Base-by-base conservation (phyloP, 768 basidiomycete species). In the Heimioporus sp. region DNA sequence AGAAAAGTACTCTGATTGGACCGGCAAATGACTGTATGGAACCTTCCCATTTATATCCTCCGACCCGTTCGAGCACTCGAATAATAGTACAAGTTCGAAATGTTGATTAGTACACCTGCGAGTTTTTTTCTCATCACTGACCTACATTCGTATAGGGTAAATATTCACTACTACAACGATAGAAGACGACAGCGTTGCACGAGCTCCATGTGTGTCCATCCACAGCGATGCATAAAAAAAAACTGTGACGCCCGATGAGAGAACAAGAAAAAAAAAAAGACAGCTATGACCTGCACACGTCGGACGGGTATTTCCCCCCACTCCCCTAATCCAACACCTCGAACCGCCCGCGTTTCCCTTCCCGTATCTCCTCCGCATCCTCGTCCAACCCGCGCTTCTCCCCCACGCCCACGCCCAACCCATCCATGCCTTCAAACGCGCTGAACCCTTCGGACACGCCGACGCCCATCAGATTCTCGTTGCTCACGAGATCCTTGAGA, bases 401-500 rank as follows among this genome's bases (percentile, higher is more conserved):
- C 2, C 56, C 69, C 54, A 65, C 58, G 8, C 48, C 66, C 21
- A 50, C 52, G 8, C 66, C 49, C 4, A 60, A 53, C 0, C 59
- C 51, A 7, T 21, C 57, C 10, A 66, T 49, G 5, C 40, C 51
- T 45, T 56, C 64, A n/a, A 62, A 65, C 3, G 47, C 35, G 19
- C 44, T 7, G 20, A 66, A 60, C 2, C 54, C 68, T 35, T 67
- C 67, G 5, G 65, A 11, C 16, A 69, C 61, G 19, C 75, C 73
- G 24, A 76, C 63, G 13, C 72, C 76, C 67, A 74, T 68, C 62
- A 86, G 77, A 5, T 76, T 75, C 57, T 88, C 88, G 30, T 80
- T 82, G 62, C 72, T 79, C 39, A 90, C 81, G 52, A 93, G 76
- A 48, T 81, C 85, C 66, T 85, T 83, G 57, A 95, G 67, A 51